These are phyloP conservation scores for Yamadazyma insecticola DNA, from an alignment of 805 yeast genomes.

Conservation along the genomic window DNA sequence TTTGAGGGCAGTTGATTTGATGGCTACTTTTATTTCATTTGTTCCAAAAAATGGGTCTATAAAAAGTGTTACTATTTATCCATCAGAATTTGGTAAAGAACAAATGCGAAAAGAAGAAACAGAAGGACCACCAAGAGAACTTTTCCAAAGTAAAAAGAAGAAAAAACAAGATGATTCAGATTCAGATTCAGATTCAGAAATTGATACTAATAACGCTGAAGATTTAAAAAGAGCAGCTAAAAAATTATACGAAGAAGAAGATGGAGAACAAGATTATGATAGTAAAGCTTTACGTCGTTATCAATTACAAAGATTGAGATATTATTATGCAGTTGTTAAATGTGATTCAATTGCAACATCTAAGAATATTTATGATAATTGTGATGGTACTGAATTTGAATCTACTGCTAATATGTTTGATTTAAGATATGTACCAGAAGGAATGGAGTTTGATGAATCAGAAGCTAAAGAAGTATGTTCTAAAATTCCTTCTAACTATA, in stretches of 20 bases:
- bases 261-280: slow-evolving; percentile 80
- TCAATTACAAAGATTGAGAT: slow-evolving; percentile 88
- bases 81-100: slow-evolving; percentile 91
- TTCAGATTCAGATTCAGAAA: slow-evolving; percentile 29
- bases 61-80: slow-evolving; percentile 70
- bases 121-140: slow-evolving; percentile 89
- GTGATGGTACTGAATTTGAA: slow-evolving; percentile 95
- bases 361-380: slow-evolving; percentile 68
- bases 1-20: slow-evolving; percentile 77
- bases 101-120: slow-evolving; percentile 84
- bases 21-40: slow-evolving; percentile 84
- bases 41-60: slow-evolving; percentile 92
- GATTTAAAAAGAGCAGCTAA: slow-evolving; percentile 59
- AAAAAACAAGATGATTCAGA: slow-evolving; percentile 29
- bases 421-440: slow-evolving; percentile 88
- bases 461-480: slow-evolving; percentile 71
- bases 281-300: slow-evolving; percentile 79
- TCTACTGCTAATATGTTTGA: slow-evolving; percentile 94
- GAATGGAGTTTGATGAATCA: slow-evolving; percentile 74
- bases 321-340: slow-evolving; percentile 84
- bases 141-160: slow-evolving; percentile 52
- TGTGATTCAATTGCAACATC: slow-evolving; percentile 78
- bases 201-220: slow-evolving; percentile 43
- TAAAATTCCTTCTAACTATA: slow-evolving; percentile 70
- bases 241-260: slow-evolving; percentile 72